A percentile compares a stretch with the other conserved stretches of the same genome.
Conservation (phyloP, 2,329 filamentous ascomycete species). For the Rhinocladiella mackenziei region DNA sequence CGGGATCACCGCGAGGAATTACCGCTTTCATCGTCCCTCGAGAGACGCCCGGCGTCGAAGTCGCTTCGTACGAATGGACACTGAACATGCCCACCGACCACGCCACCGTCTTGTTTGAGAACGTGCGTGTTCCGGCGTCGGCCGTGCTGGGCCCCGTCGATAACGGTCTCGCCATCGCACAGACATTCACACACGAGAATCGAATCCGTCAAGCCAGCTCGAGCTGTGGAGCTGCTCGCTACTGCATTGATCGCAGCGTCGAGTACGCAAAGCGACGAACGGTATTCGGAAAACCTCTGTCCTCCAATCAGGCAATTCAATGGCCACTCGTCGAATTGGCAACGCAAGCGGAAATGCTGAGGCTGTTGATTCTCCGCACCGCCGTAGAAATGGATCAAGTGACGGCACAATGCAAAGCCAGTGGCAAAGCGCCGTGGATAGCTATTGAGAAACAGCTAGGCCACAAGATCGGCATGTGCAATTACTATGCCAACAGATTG, state of each 20-base stretch:
- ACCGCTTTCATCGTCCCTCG: constrained; percentile 58
- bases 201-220: constrained; percentile 62
- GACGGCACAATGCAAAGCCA: constrained; percentile 27
- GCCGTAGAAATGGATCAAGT: constrained; percentile 57
- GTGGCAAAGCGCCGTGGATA: constrained; percentile 42
- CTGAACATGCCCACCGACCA: constrained; percentile 66
- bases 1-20: constrained; percentile 54
- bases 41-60: constrained; percentile 50
- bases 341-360: constrained; percentile 60
- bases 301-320: constrained; percentile 60
- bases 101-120: constrained; percentile 55
- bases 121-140: constrained; percentile 54
- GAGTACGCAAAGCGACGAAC: constrained; percentile 53
- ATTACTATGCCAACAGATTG: constrained; percentile 61
- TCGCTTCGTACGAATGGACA: constrained; percentile 61
- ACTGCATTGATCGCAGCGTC: constrained; percentile 56
- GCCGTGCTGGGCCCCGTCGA: constrained; percentile 52
- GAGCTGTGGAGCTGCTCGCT: constrained; percentile 56
- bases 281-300: constrained; percentile 56
- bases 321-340: constrained; percentile 61
- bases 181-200: constrained; percentile 64
- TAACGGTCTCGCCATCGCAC: constrained; percentile 56
- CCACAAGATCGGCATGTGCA: constrained; percentile 63
- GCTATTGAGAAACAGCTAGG: constrained; percentile 57
- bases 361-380: constrained; percentile 58